Evolutionary conservation across 192 early-diverging fungal species (phyloP), one percentile per base, ranked within the genome.

Genomic region (Umbelopsis sp.): DNA sequence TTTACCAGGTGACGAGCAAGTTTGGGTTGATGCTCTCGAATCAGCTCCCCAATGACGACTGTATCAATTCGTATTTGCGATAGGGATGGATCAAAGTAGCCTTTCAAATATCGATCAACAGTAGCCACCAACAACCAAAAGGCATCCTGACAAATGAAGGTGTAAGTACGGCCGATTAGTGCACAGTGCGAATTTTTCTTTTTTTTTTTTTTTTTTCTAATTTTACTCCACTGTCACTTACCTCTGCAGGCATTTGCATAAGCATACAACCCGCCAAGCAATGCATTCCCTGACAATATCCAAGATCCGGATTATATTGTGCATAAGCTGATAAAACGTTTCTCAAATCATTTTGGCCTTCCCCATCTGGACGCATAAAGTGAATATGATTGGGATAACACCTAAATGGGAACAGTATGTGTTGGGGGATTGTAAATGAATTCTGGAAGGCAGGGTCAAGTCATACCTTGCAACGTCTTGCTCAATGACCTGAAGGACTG

Each of bases 201-300:
- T n/a, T n/a, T n/a, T n/a, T n/a, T n/a, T n/a, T n/a, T n/a, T n/a
- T n/a, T n/a, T n/a, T n/a, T n/a, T n/a, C n/a, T n/a, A n/a, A n/a
- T n/a, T n/a, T n/a, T n/a, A n/a, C n/a, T n/a, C n/a, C n/a, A n/a
- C 44, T 66, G 4, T 31, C 22, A n/a, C 43, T 69, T 70, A 80
- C 79, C 51, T 81, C 94, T 29, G 90, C 84, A 3, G 87, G 77
- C 84, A 95, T 88, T 8, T 92, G 85, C 86, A 97, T 97, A 56
- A 98, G 77, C 80, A 97, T 90, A 82, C 95, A 88, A 0, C 96
- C 96, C 16, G 90, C 97, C 49, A 98, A 69, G 54, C 95, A 87
- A 1, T 95, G 94, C 96, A 97, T 97, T 11, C 97, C 97, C 76
- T 97, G 97, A 74, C 96, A 97, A 79, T 98, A 98, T 32, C 96